Evolutionary conservation across 2,329 filamentous ascomycete species (phyloP).

Genomic region (Thelonectria blattea): DNA sequence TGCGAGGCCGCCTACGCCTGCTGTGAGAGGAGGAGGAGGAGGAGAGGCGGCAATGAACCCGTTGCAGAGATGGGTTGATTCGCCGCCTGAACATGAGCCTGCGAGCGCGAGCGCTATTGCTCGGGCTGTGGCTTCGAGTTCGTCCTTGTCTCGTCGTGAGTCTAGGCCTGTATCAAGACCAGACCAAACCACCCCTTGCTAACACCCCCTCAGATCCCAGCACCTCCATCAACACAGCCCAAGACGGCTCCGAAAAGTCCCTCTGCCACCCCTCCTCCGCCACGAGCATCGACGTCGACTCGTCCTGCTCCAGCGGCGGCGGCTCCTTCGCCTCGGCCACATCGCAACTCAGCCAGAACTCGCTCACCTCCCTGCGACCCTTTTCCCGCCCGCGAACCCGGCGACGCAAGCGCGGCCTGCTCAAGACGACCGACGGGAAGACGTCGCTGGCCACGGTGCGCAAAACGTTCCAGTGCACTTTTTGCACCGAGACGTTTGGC

Average conservation of each 20-base stretch:
- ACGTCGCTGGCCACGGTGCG: not conserved
- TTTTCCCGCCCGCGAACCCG: constrained; percentile 14
- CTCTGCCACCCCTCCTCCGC: constrained; percentile 2
- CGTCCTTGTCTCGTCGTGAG: constrained; percentile 13
- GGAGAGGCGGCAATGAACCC: constrained; percentile 29
- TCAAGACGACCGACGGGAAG: not conserved
- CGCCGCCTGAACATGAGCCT: constrained; percentile 40
- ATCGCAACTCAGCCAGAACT: constrained; percentile 8
- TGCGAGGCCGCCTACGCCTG: constrained; percentile 45
- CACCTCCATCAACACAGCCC: not conserved
- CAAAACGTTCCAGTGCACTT: constrained; percentile 48
- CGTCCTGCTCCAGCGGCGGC: constrained; percentile 15
- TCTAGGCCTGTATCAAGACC: no score
- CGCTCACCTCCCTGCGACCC: constrained; percentile 1
- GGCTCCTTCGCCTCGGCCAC: constrained; percentile 10
- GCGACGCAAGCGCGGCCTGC: constrained; percentile 13
- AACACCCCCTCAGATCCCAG: not conserved
- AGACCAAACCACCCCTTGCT: not conserved
- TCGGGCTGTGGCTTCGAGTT: constrained; percentile 31
- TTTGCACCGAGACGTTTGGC: constrained; percentile 52
- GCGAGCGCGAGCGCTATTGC: constrained; percentile 39
- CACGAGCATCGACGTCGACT: constrained; percentile 15
- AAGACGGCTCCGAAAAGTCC: constrained; percentile 13
- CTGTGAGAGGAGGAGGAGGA: not conserved
- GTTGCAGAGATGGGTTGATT: constrained; percentile 40